Conservation (phyloP, 2,329 filamentous ascomycete species). For the Botrytis byssoidea region DNA sequence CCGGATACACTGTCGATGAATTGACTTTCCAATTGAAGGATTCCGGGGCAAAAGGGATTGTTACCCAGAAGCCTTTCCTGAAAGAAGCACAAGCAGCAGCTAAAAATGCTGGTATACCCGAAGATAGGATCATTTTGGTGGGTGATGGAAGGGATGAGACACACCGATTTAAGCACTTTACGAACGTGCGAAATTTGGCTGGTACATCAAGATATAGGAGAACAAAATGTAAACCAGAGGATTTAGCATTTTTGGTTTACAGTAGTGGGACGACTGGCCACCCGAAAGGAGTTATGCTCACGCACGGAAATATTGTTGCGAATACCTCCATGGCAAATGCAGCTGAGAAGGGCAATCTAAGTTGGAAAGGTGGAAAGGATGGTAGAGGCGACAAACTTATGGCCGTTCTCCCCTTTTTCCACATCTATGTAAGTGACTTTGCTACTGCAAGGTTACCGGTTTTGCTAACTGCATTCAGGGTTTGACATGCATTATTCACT, state of each 20-base stretch:
- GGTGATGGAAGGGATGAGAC: conserved; percentile 64
- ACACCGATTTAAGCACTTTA: conserved; percentile 68
- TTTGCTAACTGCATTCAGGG: conserved; percentile 43
- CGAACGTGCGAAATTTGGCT: conserved; percentile 63
- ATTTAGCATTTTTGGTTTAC: conserved; percentile 83
- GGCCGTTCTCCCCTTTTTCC: conserved; percentile 84
- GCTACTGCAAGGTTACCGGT: not conserved
- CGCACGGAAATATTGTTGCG: conserved; percentile 77
- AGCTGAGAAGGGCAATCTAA: conserved; percentile 56
- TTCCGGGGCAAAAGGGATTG: conserved; percentile 69
- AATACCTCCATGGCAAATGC: conserved; percentile 61
- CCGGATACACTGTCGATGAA: conserved; percentile 80
- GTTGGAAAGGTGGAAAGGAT: conserved; percentile 56
- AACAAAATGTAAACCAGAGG: conserved; percentile 65
- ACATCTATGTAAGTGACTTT: conserved; percentile 72
- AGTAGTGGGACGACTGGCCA: conserved; percentile 86
- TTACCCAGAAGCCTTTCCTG: conserved; percentile 70
- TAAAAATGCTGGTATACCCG: conserved; percentile 64
- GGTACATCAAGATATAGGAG: conserved; percentile 57
- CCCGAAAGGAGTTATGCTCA: conserved; percentile 88
- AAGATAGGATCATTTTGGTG: conserved; percentile 72
- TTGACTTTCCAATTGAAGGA: conserved; percentile 81
- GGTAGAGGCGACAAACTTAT: conserved; percentile 70
- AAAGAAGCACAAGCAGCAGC: conserved; percentile 66
- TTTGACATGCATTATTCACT: conserved; percentile 70